Evolutionary conservation across 805 yeast genomes (phyloP), one percentile per base, ranked within the genome.

Genomic region (Wickerhamiella parazyma): DNA sequence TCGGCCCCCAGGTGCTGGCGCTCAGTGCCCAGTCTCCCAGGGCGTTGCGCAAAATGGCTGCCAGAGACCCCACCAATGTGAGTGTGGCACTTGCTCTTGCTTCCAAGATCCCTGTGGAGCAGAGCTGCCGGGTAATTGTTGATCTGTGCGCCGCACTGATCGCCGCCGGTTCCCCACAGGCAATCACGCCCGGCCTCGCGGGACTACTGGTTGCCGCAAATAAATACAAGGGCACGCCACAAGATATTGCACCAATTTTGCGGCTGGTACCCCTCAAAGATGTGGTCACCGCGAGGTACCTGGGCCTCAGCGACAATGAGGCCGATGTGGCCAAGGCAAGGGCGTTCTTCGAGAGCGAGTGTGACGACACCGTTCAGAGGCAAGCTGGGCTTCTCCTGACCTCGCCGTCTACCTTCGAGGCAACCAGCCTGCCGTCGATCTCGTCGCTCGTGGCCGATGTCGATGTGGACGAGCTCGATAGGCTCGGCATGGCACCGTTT

Each of bases 121-220:
- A 38, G 7, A 35, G 33, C 8, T 34, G 29, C 12, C 21, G 36
- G 14, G 33, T 40, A 2, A 24, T 44, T 7, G 10, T 33, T n/a
- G 31, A 33, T 4, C 38, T 44, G 17, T 34, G 31, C 49, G 25
- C 58, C 60, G 46, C 62, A 54, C 49, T 49, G 50, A 45, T 48
- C 51, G 33, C 49, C 28, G 48, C 49, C 33, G 29, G 31, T 16
- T 20, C 20, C 10, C 22, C 38, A 8, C 49, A 52, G 35, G 42
- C 28, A 11, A 26, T 31, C 22, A 45, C 52, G 4, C 78, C 82
- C 2, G 72, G 73, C 3, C 55, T 79, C 36, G 63, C 71, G 33
- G 73, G 75, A 21, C 59, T 70, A 4, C 58, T 76, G 22, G 62
- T 71, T 8, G 63, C 72, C 11, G 53, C 78, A 6, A 74, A 71